Evolutionary conservation across 2,329 filamentous ascomycete species (phyloP), one percentile per base, ranked within the genome.

Genomic region (Graphilbum sp.): DNA sequence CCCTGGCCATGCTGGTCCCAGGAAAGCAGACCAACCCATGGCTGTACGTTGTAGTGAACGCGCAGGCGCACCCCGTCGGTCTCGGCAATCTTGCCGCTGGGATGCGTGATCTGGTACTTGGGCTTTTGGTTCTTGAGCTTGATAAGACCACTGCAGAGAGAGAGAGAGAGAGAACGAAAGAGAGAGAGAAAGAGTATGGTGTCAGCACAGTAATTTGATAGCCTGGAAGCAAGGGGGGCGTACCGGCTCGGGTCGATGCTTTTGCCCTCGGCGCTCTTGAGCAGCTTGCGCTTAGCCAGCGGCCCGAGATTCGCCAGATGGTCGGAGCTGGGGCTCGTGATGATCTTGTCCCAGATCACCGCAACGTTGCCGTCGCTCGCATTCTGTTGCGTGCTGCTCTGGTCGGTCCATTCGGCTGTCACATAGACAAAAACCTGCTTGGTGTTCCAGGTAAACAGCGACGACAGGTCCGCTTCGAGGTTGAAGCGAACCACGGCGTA

Each of bases 391-490:
- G 45, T 51, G 29, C 45, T 45, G 36, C 52, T 52, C 36, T 53
- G 41, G n/a, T 21, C 38, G 20, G 67, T 63, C 75, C 75, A 79
- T 50, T 76, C 78, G 39, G 88, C 88, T 39, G 85, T 88, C 42
- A 98, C 77, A 64, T 94, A 98, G 57, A 95, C 77, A 62, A 96
- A 98, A 52, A 98, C 64, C 62, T 96, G 84, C 60, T 98, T 98
- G 17, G 92, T 98, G 68, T 98, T 98, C 90, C 88, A 98, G 54
- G 83, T 93, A 71, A 96, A 96, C 50, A 98, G 82, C 32, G 79
- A 79, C 43, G 76, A 80, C 43, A 98, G 72, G 62, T 98, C 88
- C 38, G 87, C 81, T 52, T 94, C 81, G 42, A 98, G 71, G 52
- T 87, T 83, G 67, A 98, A 98, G 56, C 79, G 80, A 54, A 98